Conservation (phyloP, 176 grass and related monocot genomes). For the Hordeum marinum region DNA sequence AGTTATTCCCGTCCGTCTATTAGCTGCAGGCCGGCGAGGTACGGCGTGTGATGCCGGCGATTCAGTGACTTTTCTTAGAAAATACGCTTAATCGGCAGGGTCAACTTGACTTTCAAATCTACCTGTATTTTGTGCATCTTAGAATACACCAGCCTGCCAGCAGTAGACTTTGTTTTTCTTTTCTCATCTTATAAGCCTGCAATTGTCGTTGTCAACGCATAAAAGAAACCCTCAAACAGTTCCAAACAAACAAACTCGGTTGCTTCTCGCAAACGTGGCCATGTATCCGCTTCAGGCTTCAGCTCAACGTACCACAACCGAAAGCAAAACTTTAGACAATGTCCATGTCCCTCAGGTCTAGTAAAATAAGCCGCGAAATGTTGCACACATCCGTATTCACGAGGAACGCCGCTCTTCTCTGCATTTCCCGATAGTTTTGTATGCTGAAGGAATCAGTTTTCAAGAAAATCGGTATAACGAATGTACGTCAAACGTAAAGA, state of each 20-base stretch:
- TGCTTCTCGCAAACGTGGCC: background rate
- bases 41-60: background rate
- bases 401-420: background rate
- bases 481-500: background rate
- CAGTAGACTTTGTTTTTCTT: background rate
- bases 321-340: too few species aligned
- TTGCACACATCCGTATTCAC: too few species aligned
- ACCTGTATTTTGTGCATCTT: background rate
- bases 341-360: too few species aligned
- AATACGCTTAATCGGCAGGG: background rate
- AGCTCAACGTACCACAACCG: background rate
- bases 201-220: background rate
- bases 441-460: background rate
- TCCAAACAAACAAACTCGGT: background rate
- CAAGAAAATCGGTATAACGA: background rate
- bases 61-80: background rate
- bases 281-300: background rate
- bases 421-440: background rate
- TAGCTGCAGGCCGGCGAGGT: background rate
- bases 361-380: too few species aligned
- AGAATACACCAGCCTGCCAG: background rate
- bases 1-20: background rate
- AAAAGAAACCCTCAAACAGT: background rate
- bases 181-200: background rate
- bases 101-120: background rate